Conservation (phyloP, 768 basidiomycete species). For the Agaricus sinodeliciosus region DNA sequence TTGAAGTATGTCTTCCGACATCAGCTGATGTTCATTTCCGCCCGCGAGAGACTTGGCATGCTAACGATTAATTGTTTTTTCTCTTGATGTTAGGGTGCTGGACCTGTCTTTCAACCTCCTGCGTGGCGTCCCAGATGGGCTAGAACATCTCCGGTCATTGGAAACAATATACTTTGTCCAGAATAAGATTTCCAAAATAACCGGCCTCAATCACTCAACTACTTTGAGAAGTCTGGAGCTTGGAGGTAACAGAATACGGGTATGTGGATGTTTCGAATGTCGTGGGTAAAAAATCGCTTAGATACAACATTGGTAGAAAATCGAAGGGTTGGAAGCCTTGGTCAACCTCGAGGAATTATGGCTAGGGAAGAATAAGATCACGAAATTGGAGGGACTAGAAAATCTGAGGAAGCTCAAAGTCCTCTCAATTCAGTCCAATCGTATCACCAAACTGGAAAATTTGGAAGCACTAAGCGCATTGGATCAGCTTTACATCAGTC, state of each 20-base stretch:
- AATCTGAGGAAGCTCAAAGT: constrained; percentile 72
- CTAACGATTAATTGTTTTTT: constrained; percentile 5
- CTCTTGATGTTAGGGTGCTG: constrained; percentile 45
- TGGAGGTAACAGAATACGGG: constrained; percentile 89
- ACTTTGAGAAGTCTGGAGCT: constrained; percentile 81
- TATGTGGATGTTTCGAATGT: constrained; percentile 27
- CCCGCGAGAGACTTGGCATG: not conserved
- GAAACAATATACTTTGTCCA: constrained; percentile 90
- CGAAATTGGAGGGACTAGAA: constrained; percentile 73
- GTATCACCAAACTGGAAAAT: constrained; percentile 83
- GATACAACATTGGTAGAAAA: constrained; percentile 45
- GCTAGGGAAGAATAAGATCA: constrained; percentile 97
- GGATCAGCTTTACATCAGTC: constrained; percentile 89
- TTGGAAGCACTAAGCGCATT: constrained; percentile 66
- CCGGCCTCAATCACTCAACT: constrained; percentile 46
- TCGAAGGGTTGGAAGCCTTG: constrained; percentile 78
- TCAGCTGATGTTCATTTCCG: not conserved
- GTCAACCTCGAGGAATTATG: constrained; percentile 88
- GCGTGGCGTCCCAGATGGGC: constrained; percentile 56
- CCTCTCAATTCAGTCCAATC: constrained; percentile 88
- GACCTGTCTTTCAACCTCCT: constrained; percentile 96
- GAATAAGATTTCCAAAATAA: constrained; percentile 84
- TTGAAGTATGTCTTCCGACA: constrained; percentile 42
- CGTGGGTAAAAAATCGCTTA: not conserved
- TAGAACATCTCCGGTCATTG: constrained; percentile 54